Evolutionary conservation across 2,329 filamentous ascomycete genomes (phyloP), one percentile per base, ranked within the genome.

Genomic region (Orbilia oligospora): DNA sequence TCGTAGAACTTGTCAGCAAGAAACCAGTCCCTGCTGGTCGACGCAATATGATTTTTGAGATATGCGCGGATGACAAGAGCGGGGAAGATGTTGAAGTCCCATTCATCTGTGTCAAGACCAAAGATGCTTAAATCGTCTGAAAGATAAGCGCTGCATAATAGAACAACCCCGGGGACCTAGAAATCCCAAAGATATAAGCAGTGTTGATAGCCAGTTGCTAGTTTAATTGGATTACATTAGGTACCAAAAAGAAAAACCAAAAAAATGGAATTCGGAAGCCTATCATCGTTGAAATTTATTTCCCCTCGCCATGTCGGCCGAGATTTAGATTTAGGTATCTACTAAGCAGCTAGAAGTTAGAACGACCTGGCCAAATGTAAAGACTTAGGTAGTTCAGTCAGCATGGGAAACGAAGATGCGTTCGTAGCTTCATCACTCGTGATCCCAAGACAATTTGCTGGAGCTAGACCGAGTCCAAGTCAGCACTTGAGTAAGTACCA

Each of bases 21-120:
- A 97, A 97, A 87, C 88, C 91, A 1, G 91, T 99, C 73, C 95
- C 96, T 0, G 89, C 90, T 3, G 95, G 98, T 84, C 93, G 97
- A 86, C 96, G 92, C 88, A 95, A 97, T 83, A 90, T 98, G 80
- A 97, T 98, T 82, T 97, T 98, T 83, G 96, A 98, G 87, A 92
- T 97, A 81, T 97, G 96, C 5, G 93, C 92, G 0, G 95, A 98
- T 84, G 96, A 98, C 83, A 87, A 90, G 83, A 91, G 90, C 2
- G 95, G 92, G 80, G 93, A 98, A 86, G 96, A 99, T 84, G 95
- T 98, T 0, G 96, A 99, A 86, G 92, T 98, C 81, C 96, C 96
- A 3, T 98, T 97, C 84, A 93, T 98, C 83, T 97, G 95, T 90
- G 90, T 97, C 81, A 95, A 91, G 87, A 86, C 94, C 81, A 83